Evolutionary conservation across 257 asterid species (phyloP).

Genomic region (Scutellaria barbata): DNA sequence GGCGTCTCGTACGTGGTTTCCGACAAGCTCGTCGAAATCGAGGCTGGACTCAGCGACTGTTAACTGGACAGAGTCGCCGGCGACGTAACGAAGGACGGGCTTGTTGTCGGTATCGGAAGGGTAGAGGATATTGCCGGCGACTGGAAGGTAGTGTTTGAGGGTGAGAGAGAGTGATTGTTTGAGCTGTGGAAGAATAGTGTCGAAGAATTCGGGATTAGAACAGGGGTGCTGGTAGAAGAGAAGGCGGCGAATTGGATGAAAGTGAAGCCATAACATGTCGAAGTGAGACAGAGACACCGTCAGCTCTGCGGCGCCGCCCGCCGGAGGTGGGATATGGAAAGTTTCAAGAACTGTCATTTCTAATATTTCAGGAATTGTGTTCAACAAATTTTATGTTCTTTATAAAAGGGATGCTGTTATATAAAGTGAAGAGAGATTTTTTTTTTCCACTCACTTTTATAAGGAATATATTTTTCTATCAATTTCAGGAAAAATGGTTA

Average conservation of each 20-base stretch:
- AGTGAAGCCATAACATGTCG: constrained; percentile 55
- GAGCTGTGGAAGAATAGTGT: constrained; percentile 50
- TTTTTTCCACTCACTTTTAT: too few relatives aligned
- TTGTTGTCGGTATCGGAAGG: constrained; percentile 34
- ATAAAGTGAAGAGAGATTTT: too few relatives aligned
- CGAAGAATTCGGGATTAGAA: constrained; percentile 37
- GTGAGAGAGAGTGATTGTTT: constrained; percentile 57
- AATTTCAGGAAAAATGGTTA: too few relatives aligned
- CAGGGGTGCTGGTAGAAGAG: constrained; percentile 49
- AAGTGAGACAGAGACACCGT: constrained; percentile 45
- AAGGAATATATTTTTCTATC: too few relatives aligned
- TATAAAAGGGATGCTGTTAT: not conserved
- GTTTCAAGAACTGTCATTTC: constrained; percentile 12
- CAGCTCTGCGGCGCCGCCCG: constrained; percentile 32
- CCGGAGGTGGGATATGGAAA: constrained; percentile 39
- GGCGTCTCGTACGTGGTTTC: constrained; percentile 44
- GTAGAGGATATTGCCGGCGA: constrained; percentile 46
- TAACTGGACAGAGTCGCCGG: constrained; percentile 49
- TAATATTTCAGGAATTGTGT: not conserved
- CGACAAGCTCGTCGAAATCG: constrained; percentile 41
- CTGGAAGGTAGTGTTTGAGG: constrained; percentile 52
- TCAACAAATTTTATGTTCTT: not conserved
- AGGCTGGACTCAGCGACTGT: constrained; percentile 39
- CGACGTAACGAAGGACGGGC: constrained; percentile 41
- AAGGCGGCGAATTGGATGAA: constrained; percentile 43